phyloP scores from a whole-genome alignment of 2,329 filamentous ascomycete genomes.

The Fusarium napiforme region DNA sequence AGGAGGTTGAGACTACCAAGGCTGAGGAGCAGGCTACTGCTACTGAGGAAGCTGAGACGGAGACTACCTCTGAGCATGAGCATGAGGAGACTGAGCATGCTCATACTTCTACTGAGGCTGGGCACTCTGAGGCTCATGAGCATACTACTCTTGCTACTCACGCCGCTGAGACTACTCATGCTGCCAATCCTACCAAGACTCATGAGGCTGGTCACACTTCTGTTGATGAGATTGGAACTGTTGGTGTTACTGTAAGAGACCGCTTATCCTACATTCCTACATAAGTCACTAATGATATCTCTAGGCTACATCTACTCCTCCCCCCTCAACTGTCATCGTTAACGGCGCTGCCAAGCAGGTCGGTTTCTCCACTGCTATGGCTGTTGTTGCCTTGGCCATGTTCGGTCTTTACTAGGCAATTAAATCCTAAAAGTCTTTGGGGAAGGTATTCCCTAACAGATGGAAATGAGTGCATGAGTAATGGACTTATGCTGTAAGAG shows the following conservation, averaged over 20 bases:
- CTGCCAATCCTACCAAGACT: not conserved
- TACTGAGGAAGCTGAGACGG: not conserved
- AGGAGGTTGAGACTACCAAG: not conserved
- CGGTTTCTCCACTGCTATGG: conserved; percentile 4
- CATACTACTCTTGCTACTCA: not conserved
- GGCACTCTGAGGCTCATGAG: not conserved
- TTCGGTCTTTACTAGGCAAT: conserved; percentile 9
- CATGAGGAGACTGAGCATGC: not conserved
- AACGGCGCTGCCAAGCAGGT: conserved; percentile 24
- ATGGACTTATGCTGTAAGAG: not conserved
- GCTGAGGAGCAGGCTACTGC: not conserved
- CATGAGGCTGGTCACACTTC: conserved; percentile 3
- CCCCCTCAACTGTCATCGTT: conserved; percentile 9
- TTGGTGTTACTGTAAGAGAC: conserved; percentile 22
- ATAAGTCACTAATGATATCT: not conserved
- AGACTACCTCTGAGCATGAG: not conserved
- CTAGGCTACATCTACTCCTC: conserved; percentile 10
- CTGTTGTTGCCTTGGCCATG: not conserved
- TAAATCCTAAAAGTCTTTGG: rapidly evolving
- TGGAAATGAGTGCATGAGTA: not conserved
- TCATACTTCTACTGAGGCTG: not conserved
- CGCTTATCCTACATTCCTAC: not conserved
- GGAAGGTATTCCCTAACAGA: rapidly evolving
- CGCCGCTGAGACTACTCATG: not conserved
- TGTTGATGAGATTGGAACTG: conserved; percentile 18